Conservation (phyloP, 148 eudicot genomes). For the Vaccinium myrtillus region DNA sequence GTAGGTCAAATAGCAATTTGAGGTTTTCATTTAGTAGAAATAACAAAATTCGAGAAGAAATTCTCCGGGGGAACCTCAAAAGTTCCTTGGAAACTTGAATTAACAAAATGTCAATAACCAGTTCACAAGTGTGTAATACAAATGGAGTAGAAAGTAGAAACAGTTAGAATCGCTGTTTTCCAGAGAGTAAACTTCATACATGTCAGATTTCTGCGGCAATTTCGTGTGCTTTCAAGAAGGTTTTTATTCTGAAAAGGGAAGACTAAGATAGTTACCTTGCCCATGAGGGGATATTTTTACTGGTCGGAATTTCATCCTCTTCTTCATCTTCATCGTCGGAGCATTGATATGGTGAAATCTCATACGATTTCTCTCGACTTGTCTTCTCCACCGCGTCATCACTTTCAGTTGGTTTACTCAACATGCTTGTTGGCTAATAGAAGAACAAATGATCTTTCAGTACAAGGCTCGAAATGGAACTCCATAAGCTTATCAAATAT, state of each 20-base stretch:
- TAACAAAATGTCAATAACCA: background rate
- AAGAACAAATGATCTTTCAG: conserved; percentile 4
- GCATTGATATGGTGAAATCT: conserved; percentile 91
- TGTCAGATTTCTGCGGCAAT: background rate
- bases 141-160: background rate
- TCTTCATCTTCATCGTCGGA: conserved; percentile 90
- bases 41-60: background rate
- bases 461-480: background rate
- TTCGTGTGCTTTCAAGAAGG: background rate
- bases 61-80: background rate
- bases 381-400: conserved; percentile 24
- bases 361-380: conserved; percentile 63
- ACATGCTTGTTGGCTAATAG: conserved; percentile 22
- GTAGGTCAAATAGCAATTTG: background rate
- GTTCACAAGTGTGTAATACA: background rate
- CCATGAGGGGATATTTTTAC: conserved; percentile 85
- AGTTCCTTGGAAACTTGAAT: background rate
- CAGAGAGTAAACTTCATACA: background rate
- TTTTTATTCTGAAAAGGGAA: conserved; percentile 12
- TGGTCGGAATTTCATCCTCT: conserved; percentile 56
- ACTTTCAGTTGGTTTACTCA: conserved; percentile 25
- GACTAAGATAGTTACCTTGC: conserved; percentile 59
- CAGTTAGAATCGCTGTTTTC: background rate
- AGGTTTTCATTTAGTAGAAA: background rate
- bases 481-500: background rate